Evolutionary conservation across 208 protist genomes (phyloP).

Genomic region (Crithidia mellificae): DNA sequence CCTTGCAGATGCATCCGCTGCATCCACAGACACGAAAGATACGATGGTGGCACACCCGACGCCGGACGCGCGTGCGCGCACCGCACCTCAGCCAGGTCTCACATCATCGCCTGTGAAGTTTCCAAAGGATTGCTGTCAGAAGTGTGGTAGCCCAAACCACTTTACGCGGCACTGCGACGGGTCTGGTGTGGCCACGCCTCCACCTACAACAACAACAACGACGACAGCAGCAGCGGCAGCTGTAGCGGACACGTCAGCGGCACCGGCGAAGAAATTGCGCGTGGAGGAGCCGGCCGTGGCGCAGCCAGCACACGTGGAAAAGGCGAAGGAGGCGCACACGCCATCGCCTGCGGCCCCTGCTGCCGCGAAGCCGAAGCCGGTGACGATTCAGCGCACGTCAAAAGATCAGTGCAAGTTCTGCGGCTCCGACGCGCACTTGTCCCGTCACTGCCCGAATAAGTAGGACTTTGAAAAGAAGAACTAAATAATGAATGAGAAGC

Average conservation of each 20-base stretch:
- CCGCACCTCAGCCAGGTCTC: too few relatives aligned
- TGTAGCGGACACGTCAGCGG: too few relatives aligned
- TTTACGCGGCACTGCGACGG: conserved; percentile 44
- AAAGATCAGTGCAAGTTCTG: too few relatives aligned
- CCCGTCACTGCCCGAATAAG: too few relatives aligned
- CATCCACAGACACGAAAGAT: background rate
- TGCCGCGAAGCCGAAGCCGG: background rate
- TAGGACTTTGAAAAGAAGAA: too few relatives aligned
- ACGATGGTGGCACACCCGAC: too few relatives aligned
- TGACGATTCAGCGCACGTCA: conserved; percentile 29
- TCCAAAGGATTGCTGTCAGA: conserved; percentile 40
- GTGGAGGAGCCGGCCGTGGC: background rate
- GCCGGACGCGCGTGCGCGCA: too few relatives aligned
- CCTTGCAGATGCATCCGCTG: conserved; percentile 12
- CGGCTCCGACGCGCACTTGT: too few relatives aligned
- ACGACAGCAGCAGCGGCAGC: conserved; percentile 4
- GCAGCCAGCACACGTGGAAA: background rate
- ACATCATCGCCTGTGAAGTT: too few relatives aligned
- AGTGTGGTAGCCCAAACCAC: conserved; percentile 40
- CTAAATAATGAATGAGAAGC: too few relatives aligned
- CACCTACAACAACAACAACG: background rate
- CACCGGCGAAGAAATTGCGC: background rate
- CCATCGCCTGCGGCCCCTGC: background rate
- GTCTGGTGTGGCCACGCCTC: conserved; percentile 5
- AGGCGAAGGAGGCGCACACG: background rate